Evolutionary conservation across 805 yeast species (phyloP).

Genomic region (Ogataea henricii): DNA sequence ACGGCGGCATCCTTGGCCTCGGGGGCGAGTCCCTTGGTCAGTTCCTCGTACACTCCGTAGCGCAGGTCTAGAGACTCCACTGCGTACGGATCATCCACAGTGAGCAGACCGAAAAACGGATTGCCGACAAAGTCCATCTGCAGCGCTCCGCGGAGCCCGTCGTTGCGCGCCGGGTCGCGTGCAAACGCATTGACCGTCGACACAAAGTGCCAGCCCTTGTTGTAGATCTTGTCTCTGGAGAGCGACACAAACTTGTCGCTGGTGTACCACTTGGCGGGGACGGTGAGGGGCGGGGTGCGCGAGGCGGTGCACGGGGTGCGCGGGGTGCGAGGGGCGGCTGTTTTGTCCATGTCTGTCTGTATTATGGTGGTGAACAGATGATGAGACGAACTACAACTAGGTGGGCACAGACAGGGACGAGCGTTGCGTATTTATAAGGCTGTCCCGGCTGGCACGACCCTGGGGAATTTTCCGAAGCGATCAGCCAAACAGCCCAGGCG

Average conservation of each 20-base stretch:
- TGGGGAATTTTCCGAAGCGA: neutral
- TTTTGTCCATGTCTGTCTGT: neutral
- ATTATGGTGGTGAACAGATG: neutral
- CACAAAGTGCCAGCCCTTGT: slow-evolving; percentile 34
- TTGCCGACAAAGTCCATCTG: slow-evolving; percentile 30
- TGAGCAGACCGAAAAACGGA: slow-evolving; percentile 31
- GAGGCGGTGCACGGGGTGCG: slow-evolving; percentile 3
- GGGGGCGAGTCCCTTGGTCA: slow-evolving; percentile 14
- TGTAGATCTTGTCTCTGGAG: slow-evolving; percentile 25
- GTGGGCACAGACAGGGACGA: too few species aligned
- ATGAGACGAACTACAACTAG: too few species aligned
- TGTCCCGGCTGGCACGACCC: too few species aligned
- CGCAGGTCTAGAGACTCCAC: slow-evolving; percentile 19
- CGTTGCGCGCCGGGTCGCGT: slow-evolving; percentile 18
- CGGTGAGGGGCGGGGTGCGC: slow-evolving; percentile 16
- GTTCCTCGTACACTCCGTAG: slow-evolving; percentile 30
- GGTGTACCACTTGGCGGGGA: slow-evolving; percentile 32
- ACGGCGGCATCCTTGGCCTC: slow-evolving; percentile 16
- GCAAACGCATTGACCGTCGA: slow-evolving; percentile 23
- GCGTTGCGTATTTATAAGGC: too few species aligned
- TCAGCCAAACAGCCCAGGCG: too few species aligned
- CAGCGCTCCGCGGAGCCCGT: slow-evolving; percentile 21
- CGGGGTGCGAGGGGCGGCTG: neutral
- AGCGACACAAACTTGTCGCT: slow-evolving; percentile 27
- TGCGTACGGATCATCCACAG: slow-evolving; percentile 26